Evolutionary conservation across 176 grass and related monocot genomes (phyloP).

Genomic region (Oryza rufipogon): DNA sequence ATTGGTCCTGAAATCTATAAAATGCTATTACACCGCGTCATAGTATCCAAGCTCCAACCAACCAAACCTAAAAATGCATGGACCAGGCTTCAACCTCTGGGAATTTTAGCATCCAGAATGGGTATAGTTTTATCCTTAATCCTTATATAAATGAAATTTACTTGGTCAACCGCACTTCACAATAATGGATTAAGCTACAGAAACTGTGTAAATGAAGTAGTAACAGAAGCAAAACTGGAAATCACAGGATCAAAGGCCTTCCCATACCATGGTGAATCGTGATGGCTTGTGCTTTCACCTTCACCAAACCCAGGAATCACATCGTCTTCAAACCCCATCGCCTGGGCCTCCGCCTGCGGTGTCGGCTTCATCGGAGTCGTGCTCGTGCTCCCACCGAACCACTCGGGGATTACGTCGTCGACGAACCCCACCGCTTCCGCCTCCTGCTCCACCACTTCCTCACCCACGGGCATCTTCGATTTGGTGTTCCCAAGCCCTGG

Average conservation of each 20-base stretch:
- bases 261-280: slow-evolving; percentile 14
- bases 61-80: background rate
- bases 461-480: slow-evolving; percentile 7
- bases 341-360: slow-evolving; percentile 8
- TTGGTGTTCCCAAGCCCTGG: slow-evolving; percentile 47
- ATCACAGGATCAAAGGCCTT: background rate
- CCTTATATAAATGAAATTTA: background rate
- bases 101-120: background rate
- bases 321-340: slow-evolving; percentile 41
- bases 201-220: background rate
- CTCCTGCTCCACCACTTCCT: slow-evolving; percentile 25
- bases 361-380: slow-evolving; percentile 7
- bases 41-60: background rate
- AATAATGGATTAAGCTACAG: background rate
- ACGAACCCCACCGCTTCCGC: slow-evolving; percentile 31
- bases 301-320: slow-evolving; percentile 56
- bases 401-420: slow-evolving; percentile 50
- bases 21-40: background rate
- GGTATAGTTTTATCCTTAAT: background rate
- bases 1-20: background rate
- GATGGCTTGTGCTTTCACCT: slow-evolving; percentile 10
- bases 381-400: slow-evolving; percentile 38
- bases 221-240: slow-evolving; percentile 8
- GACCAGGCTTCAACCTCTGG: background rate
- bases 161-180: background rate